These are phyloP conservation scores for Trypanosoma melophagium DNA, from an alignment of 208 protist species.

Conservation along the genomic window DNA sequence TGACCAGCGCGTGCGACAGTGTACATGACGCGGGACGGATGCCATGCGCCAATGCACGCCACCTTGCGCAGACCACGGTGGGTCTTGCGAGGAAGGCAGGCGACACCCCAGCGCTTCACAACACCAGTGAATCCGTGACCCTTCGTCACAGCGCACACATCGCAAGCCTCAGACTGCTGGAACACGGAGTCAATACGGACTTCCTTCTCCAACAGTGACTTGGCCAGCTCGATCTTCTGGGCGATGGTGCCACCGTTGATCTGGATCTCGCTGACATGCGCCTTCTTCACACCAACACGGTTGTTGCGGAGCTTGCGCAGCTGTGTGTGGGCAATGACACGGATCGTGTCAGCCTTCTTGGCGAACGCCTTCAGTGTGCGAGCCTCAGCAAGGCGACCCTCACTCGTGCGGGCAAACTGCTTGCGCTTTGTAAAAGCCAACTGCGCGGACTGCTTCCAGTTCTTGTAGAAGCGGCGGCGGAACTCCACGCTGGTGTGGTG, in stretches of 20 bases:
- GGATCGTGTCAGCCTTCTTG: conserved; percentile 96
- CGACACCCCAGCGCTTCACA: conserved; percentile 97
- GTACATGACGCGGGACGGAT: conserved; percentile 96
- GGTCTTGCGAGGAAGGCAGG: conserved; percentile 98
- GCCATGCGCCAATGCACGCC: conserved; percentile 99
- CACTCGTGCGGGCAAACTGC: conserved; percentile 80
- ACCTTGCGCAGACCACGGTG: conserved; percentile 99
- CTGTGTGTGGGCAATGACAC: conserved; percentile 99
- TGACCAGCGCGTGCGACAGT: conserved; percentile 99
- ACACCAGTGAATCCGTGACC: conserved; percentile 99
- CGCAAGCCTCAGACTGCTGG: conserved; percentile 95
- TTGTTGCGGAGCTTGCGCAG: conserved; percentile 95
- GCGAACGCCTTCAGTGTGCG: conserved; percentile 92
- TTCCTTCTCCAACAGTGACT: conserved; percentile 96
- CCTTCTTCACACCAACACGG: conserved; percentile 98
- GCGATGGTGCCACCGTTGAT: conserved; percentile 97
- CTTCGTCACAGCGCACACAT: conserved; percentile 97
- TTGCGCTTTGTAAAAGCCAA: conserved; percentile 97
- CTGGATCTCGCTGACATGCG: conserved; percentile 99
- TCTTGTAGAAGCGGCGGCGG: conserved; percentile 98
- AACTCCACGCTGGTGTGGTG: conserved; percentile 95
- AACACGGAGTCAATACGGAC: conserved; percentile 95
- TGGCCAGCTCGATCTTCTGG: conserved; percentile 97
- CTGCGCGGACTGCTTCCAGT: conserved; percentile 98
- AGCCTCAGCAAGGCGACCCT: conserved; percentile 84